These are phyloP conservation scores for Diospyros kaki DNA, from an alignment of 148 eudicot genomes.

Conservation along the genomic window DNA sequence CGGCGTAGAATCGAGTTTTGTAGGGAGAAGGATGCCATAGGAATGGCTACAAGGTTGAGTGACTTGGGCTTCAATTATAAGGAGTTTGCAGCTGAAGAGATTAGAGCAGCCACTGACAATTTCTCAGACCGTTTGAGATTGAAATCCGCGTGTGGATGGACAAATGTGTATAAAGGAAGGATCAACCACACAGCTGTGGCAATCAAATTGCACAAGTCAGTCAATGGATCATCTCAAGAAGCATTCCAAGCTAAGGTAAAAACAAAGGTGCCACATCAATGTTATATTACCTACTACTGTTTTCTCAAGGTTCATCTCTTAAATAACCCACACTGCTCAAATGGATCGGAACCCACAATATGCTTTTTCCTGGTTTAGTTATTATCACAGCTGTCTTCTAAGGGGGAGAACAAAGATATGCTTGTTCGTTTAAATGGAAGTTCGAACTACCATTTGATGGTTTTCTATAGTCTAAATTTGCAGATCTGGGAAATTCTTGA, in stretches of 20 bases:
- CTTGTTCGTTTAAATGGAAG: no score
- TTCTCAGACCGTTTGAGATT: constrained; percentile 47
- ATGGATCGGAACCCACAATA: not conserved
- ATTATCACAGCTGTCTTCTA: no score
- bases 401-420: no score
- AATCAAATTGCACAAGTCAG: constrained; percentile 39
- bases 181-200: constrained; percentile 47
- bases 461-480: no score
- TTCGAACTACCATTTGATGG: no score
- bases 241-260: constrained; percentile 51
- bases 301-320: no score
- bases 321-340: no score
- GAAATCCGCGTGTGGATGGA: constrained; percentile 43
- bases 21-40: constrained; percentile 72
- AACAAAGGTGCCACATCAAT: no score
- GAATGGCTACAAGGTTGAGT: constrained; percentile 32
- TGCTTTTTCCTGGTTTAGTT: not conserved
- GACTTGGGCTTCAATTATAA: constrained; percentile 34
- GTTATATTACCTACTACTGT: no score
- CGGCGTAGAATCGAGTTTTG: constrained; percentile 72
- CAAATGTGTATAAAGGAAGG: constrained; percentile 51
- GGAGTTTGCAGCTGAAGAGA: constrained; percentile 56
- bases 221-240: constrained; percentile 28
- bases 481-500: no score
- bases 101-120: constrained; percentile 55